These are phyloP conservation scores for Heritiera fomes DNA, from an alignment of 345 rosid genomes.

Conservation along the genomic window DNA sequence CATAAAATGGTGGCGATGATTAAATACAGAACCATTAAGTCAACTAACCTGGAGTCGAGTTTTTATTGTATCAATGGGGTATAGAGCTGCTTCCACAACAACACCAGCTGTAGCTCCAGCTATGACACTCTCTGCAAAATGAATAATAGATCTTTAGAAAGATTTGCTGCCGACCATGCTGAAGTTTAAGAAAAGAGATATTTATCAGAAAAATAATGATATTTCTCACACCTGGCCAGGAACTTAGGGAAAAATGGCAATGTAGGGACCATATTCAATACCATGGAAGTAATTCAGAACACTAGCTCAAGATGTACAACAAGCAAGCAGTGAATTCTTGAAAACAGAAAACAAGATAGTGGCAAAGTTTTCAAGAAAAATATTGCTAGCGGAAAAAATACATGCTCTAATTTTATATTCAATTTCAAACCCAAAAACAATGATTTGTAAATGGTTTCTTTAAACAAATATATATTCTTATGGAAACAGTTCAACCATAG, in stretches of 20 bases:
- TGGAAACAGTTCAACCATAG: neutral
- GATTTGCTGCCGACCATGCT: slow-evolving; percentile 12
- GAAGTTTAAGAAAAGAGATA: slow-evolving; percentile 1
- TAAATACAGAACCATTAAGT: neutral
- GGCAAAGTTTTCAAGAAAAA: neutral
- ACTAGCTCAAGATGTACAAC: neutral
- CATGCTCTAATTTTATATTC: neutral
- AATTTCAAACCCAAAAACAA: neutral
- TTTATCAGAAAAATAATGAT: neutral
- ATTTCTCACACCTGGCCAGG: neutral
- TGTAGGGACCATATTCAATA: neutral
- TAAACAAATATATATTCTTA: neutral
- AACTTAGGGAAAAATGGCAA: neutral
- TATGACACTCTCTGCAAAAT: slow-evolving; percentile 57
- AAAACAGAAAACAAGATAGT: neutral
- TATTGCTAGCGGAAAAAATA: neutral
- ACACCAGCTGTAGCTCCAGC: slow-evolving; percentile 87
- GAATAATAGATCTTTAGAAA: slow-evolving; percentile 8
- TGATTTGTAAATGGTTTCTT: neutral
- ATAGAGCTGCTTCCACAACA: slow-evolving; percentile 75
- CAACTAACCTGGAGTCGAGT: slow-evolving; percentile 70
- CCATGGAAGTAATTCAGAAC: slow-evolving; percentile 1
- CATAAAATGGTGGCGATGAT: neutral
- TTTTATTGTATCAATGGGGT: slow-evolving; percentile 88
- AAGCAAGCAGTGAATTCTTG: neutral